phyloP scores from a whole-genome alignment of 768 basidiomycete genomes.

The Dentipellis sp. region DNA sequence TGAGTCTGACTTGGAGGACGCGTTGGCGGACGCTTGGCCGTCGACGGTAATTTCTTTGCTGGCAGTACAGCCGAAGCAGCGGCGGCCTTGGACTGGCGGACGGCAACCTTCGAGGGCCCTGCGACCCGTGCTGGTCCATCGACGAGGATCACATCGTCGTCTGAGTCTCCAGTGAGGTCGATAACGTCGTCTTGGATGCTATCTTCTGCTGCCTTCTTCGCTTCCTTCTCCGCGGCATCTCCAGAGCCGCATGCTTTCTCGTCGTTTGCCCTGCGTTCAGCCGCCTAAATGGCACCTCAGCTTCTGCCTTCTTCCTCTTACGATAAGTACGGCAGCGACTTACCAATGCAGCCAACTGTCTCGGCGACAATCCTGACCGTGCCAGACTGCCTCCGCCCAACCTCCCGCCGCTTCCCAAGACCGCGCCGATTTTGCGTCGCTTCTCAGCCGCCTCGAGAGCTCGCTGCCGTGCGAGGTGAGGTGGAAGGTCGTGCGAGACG shows the following conservation, averaged over 20 bases:
- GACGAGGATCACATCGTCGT: constrained; percentile 27
- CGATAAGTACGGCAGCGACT: no score
- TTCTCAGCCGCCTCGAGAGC: constrained; percentile 80
- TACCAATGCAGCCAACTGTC: constrained; percentile 68
- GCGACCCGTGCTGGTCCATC: constrained; percentile 12
- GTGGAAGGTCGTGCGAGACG: constrained; percentile 59
- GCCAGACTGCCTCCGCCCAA: constrained; percentile 45
- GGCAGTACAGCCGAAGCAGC: no score
- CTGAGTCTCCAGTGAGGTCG: constrained; percentile 42
- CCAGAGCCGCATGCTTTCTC: constrained; percentile 69
- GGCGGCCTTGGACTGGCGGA: not conserved
- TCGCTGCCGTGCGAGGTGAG: constrained; percentile 51
- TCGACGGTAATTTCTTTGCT: constrained; percentile 8
- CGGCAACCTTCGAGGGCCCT: constrained; percentile 17
- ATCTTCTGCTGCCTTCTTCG: constrained; percentile 58
- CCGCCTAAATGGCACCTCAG: constrained; percentile 47
- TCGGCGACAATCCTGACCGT: constrained; percentile 39
- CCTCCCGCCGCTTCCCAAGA: constrained; percentile 44
- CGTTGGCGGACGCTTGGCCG: constrained; percentile 3
- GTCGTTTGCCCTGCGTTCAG: constrained; percentile 68
- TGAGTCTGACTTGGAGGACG: not conserved
- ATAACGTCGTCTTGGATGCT: constrained; percentile 53
- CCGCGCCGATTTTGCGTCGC: constrained; percentile 35
- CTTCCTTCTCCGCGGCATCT: constrained; percentile 44
- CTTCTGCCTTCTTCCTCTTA: no score